Evolutionary conservation across 768 basidiomycete species (phyloP).

Genomic region (Dacryopinax primogenitus): DNA sequence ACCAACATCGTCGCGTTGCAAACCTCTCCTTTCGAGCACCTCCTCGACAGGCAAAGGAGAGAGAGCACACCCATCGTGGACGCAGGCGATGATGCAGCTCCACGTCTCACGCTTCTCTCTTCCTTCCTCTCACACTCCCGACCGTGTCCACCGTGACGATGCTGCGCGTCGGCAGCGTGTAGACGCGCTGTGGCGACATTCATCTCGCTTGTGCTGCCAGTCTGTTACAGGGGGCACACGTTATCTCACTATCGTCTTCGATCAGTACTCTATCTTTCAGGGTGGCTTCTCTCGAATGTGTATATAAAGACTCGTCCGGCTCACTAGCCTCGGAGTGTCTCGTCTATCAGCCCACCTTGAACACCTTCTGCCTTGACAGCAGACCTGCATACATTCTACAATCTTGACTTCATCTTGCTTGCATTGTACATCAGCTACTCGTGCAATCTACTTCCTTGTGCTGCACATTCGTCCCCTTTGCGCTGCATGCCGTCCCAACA

Average conservation of each 20-base stretch:
- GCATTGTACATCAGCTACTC: not conserved
- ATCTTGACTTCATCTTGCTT: not conserved
- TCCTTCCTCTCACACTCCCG: not conserved
- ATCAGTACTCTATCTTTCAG: not conserved
- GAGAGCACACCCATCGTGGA: not conserved
- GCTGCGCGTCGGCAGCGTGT: not conserved
- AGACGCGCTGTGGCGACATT: not conserved
- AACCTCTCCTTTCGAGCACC: not conserved
- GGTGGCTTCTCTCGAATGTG: not conserved
- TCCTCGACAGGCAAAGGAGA: not conserved
- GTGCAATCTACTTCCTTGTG: conserved; percentile 2
- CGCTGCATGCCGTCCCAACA: not conserved
- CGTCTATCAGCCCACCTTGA: not conserved
- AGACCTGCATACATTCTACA: not conserved
- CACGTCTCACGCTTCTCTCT: not conserved
- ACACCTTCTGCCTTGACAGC: not conserved
- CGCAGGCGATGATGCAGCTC: not conserved
- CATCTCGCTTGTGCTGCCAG: not conserved
- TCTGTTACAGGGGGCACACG: not conserved
- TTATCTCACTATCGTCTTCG: not conserved
- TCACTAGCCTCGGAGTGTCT: not conserved
- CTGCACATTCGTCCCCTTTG: not conserved
- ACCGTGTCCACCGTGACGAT: not conserved
- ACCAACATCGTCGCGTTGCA: not conserved
- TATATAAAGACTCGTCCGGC: not conserved